phyloP scores from a whole-genome alignment of 2,329 filamentous ascomycete species.

The Verticillium nonalfalfae region DNA sequence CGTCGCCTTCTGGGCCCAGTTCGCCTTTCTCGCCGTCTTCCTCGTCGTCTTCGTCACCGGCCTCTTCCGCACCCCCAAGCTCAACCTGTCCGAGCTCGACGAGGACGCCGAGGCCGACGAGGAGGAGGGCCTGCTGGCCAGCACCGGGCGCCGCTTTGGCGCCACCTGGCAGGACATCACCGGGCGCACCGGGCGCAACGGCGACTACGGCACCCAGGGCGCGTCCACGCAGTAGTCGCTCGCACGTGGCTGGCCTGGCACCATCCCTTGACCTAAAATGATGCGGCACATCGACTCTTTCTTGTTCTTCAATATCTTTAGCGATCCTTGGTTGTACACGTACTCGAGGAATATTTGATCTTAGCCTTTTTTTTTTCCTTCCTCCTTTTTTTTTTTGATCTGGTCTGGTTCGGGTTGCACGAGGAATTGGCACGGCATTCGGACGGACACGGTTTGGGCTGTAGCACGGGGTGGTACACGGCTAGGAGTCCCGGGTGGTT shows the following conservation, averaged over 20 bases:
- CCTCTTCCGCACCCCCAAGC: conserved; percentile 71
- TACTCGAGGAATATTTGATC: background rate
- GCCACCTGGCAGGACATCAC: conserved; percentile 88
- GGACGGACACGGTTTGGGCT: background rate
- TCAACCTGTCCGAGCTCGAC: conserved; percentile 73
- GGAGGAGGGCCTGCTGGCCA: conserved; percentile 85
- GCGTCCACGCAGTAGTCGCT: background rate
- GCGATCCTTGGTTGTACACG: background rate
- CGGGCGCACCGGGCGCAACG: conserved; percentile 31
- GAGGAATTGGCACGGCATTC: background rate
- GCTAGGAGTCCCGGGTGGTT: background rate
- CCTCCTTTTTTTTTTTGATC: background rate
- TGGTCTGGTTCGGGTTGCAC: background rate
- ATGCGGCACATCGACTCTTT: background rate
- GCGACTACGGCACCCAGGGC: conserved; percentile 7
- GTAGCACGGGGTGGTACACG: background rate
- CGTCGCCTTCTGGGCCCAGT: conserved; percentile 94
- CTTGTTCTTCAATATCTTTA: background rate
- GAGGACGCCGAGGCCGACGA: conserved; percentile 88
- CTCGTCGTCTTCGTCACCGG: conserved; percentile 73
- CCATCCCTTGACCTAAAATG: too few species aligned
- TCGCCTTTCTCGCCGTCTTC: conserved; percentile 81
- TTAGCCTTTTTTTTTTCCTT: background rate
- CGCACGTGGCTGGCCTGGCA: background rate
- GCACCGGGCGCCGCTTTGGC: conserved; percentile 73